Evolutionary conservation across 257 asterid genomes (phyloP).

Genomic region (Solanum medicagineum): DNA sequence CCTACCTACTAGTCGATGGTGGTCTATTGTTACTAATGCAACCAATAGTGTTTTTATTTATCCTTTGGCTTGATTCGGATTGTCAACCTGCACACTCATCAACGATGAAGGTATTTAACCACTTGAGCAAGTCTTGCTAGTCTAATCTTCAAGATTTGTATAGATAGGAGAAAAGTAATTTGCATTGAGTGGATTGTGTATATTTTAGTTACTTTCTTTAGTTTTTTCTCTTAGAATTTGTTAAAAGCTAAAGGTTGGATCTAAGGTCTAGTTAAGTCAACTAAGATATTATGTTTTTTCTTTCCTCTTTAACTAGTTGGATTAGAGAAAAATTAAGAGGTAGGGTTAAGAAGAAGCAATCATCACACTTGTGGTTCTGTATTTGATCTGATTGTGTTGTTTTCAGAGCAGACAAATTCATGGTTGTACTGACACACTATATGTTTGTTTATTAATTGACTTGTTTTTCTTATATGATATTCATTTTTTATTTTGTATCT

Average conservation of each 20-base stretch:
- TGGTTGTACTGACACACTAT: not conserved
- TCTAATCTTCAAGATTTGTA: not conserved
- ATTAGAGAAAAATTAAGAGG: not conserved
- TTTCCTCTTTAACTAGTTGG: not conserved
- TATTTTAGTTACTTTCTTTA: not conserved
- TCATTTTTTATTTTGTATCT: no score
- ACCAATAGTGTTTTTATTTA: no score
- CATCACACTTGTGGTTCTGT: not conserved
- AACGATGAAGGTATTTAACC: not conserved
- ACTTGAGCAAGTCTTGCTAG: not conserved
- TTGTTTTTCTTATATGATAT: not conserved
- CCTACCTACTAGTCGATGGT: no score
- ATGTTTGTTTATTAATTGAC: not conserved
- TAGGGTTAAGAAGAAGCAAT: not conserved
- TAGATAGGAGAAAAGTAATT: not conserved
- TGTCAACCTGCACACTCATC: no score
- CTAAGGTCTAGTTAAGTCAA: not conserved
- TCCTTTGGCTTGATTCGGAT: no score
- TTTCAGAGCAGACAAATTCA: not conserved
- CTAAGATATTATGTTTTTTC: not conserved
- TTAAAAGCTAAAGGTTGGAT: not conserved
- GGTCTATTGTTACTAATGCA: no score
- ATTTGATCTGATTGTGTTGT: not conserved
- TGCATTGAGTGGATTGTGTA: not conserved
- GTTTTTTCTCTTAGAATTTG: not conserved